Conservation (phyloP, 805 yeast species). For the Nakazawaea peltata region DNA sequence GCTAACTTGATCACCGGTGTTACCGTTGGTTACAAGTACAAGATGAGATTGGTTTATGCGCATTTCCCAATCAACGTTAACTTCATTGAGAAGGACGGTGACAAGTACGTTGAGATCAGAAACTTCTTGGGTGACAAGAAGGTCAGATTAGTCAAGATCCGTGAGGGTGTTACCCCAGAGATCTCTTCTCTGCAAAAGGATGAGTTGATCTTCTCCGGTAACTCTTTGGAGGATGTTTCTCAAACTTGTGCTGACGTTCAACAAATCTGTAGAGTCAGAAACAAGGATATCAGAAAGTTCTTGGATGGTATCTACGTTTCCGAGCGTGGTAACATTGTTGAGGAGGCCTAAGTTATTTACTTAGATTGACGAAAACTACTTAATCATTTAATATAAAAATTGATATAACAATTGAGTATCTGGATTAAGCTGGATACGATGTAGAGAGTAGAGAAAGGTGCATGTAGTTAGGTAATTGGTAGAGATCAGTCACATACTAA, state of each 20-base stretch:
- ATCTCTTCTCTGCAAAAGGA: slow-evolving; percentile 74
- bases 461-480: no score
- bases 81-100: slow-evolving; percentile 65
- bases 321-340: slow-evolving; percentile 73
- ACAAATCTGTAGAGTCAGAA: slow-evolving; percentile 89
- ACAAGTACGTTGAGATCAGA: slow-evolving; percentile 76
- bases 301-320: slow-evolving; percentile 96
- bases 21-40: slow-evolving; percentile 93
- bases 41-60: slow-evolving; percentile 96
- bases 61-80: slow-evolving; percentile 97
- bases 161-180: slow-evolving; percentile 77
- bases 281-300: slow-evolving; percentile 98
- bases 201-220: slow-evolving; percentile 78
- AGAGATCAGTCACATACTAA: no score
- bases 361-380: no score
- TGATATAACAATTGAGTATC: no score
- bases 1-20: slow-evolving; percentile 90
- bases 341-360: slow-evolving; percentile 28
- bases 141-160: slow-evolving; percentile 72
- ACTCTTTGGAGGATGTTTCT: slow-evolving; percentile 86
- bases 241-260: slow-evolving; percentile 92
- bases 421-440: no score
- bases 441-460: no score
- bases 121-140: slow-evolving; percentile 94
- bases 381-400: neutral